Evolutionary conservation across 148 eudicot genomes (phyloP).

Genomic region (Suaeda aralocaspica): DNA sequence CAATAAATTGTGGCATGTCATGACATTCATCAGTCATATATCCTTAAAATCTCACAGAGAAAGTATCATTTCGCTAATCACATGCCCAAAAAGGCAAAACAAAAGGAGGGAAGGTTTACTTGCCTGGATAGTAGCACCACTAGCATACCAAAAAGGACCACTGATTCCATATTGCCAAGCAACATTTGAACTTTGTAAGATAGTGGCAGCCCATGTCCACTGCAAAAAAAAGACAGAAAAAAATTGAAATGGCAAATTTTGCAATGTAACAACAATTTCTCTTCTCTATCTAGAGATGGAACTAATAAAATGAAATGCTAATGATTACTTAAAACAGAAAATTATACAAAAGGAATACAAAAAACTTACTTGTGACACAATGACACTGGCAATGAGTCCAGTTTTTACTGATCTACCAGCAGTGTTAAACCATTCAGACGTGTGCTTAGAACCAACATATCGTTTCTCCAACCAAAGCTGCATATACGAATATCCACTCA

Average conservation of each 20-base stretch:
- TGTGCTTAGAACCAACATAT: conserved; percentile 76
- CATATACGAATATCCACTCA: too few relatives aligned
- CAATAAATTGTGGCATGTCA: too few relatives aligned
- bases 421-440: conserved; percentile 96
- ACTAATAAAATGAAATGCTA: too few relatives aligned
- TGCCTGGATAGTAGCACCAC: conserved; percentile 94
- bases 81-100: too few relatives aligned
- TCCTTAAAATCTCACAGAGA: too few relatives aligned
- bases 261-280: too few relatives aligned
- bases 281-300: too few relatives aligned
- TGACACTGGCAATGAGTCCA: conserved; percentile 90
- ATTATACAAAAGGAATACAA: too few relatives aligned
- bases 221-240: conserved; percentile 23
- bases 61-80: too few relatives aligned
- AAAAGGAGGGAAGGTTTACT: conserved; percentile 16
- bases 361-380: conserved; percentile 73
- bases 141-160: conserved; percentile 98
- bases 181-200: conserved; percentile 90
- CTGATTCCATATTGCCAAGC: conserved; percentile 97
- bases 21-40: too few relatives aligned
- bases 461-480: conserved; percentile 94
- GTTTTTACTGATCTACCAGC: conserved; percentile 98
- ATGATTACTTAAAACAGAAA: too few relatives aligned
- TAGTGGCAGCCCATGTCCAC: conserved; percentile 99
- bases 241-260: not conserved